These are phyloP conservation scores for Aspergillus pseudonomiae DNA, from an alignment of 2,329 filamentous ascomycete genomes.

Conservation along the genomic window DNA sequence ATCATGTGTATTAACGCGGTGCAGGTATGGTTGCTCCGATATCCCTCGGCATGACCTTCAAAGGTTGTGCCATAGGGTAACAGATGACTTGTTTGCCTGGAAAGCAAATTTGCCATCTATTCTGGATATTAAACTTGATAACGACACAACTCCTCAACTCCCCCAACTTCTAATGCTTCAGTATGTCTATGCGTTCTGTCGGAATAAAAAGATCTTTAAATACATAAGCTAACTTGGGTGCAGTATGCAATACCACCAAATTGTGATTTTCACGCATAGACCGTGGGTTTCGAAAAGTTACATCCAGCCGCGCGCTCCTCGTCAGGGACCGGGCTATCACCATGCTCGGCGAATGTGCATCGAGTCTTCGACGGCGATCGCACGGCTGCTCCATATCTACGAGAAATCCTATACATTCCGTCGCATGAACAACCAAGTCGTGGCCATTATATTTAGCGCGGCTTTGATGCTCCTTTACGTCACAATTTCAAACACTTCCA, in stretches of 20 bases:
- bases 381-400: slow-evolving; percentile 46
- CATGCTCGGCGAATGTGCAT: slow-evolving; percentile 50
- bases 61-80: slow-evolving; percentile 31
- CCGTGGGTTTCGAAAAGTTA: slow-evolving; percentile 49
- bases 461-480: slow-evolving; percentile 45
- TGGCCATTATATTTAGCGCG: slow-evolving; percentile 50
- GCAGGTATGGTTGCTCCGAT: slow-evolving; percentile 41
- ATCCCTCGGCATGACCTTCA: slow-evolving; percentile 43
- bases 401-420: slow-evolving; percentile 47
- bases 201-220: background rate
- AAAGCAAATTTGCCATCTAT: slow-evolving; percentile 43
- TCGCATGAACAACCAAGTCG: slow-evolving; percentile 48
- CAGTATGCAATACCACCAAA: slow-evolving; percentile 50
- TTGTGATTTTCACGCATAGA: slow-evolving; percentile 48
- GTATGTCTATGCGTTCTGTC: slow-evolving; percentile 25
- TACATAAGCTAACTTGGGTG: slow-evolving; percentile 5
- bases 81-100: slow-evolving; percentile 26
- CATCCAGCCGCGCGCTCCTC: slow-evolving; percentile 44
- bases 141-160: slow-evolving; percentile 36
- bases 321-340: slow-evolving; percentile 47
- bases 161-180: slow-evolving; percentile 48
- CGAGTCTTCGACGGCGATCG: slow-evolving; percentile 44
- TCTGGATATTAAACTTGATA: slow-evolving; percentile 38
- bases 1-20: slow-evolving; percentile 15
- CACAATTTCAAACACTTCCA: slow-evolving; percentile 37